Conservation (phyloP, 306 rosid genomes). For the Ormosia emarginata region DNA sequence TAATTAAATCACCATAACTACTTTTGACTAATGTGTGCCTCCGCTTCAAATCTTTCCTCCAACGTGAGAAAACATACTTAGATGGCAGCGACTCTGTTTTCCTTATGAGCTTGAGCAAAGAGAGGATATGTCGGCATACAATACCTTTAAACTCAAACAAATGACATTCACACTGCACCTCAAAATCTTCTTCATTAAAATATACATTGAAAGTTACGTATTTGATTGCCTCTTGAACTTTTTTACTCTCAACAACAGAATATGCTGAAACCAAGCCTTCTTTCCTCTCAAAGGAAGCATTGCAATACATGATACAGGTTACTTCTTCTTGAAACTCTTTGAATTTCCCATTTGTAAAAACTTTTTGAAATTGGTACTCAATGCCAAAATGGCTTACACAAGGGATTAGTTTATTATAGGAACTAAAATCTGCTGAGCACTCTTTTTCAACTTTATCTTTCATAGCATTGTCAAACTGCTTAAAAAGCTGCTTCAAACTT, state of each 20-base stretch:
- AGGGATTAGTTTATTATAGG: background rate
- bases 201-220: background rate
- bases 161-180: slow-evolving; percentile 1
- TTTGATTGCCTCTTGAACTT: background rate
- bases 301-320: slow-evolving; percentile 5
- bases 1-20: slow-evolving; percentile 1
- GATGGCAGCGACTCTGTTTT: slow-evolving; percentile 18
- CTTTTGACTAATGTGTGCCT: slow-evolving; percentile 6
- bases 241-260: slow-evolving; percentile 15
- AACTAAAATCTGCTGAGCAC: slow-evolving; percentile 1
- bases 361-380: slow-evolving; percentile 1
- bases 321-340: background rate
- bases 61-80: slow-evolving; percentile 15
- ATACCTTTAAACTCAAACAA: slow-evolving; percentile 25
- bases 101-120: slow-evolving; percentile 17
- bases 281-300: slow-evolving; percentile 17
- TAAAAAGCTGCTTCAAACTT: background rate
- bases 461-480: background rate
- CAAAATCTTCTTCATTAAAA: slow-evolving; percentile 20
- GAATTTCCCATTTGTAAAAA: slow-evolving; percentile 1
- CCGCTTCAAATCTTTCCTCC: slow-evolving; percentile 24
- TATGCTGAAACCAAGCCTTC: slow-evolving; percentile 12
- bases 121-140: slow-evolving; percentile 17
- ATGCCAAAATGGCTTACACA: slow-evolving; percentile 3
- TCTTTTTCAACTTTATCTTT: background rate